A percentile compares a stretch with the other conserved stretches of the same genome.
These are phyloP conservation scores for Neotropicomus parvogracilis DNA, from an alignment of 1,284 basidiomycete genomes.

Conservation along the genomic window DNA sequence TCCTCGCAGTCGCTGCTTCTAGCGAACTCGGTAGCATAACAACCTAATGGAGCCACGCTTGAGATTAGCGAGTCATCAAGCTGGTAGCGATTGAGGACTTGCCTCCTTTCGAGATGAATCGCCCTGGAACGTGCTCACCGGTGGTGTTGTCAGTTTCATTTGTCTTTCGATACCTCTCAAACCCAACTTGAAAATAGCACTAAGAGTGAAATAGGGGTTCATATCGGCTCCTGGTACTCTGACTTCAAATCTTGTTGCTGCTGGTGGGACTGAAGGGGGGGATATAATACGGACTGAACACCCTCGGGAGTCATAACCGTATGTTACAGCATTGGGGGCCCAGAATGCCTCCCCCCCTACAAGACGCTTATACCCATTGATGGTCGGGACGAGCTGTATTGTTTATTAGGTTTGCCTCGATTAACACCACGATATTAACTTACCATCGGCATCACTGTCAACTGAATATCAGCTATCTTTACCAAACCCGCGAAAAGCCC, in stretches of 20 bases:
- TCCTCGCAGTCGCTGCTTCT: constrained; percentile 72
- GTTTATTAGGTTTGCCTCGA: constrained; percentile 3
- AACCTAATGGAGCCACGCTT: constrained; percentile 39
- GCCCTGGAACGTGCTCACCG: constrained; percentile 52
- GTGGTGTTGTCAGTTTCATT: constrained; percentile 65
- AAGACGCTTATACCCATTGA: constrained; percentile 97
- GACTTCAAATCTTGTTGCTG: constrained; percentile 85
- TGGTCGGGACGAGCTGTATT: constrained; percentile 79
- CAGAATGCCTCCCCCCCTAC: constrained; percentile 93
- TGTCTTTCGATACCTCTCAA: constrained; percentile 83
- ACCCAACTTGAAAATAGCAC: constrained; percentile 84
- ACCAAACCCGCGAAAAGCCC: background rate
- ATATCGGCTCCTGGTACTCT: constrained; percentile 97
- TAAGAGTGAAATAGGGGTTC: constrained; percentile 86
- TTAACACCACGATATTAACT: constrained; percentile 6
- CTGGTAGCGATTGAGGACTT: constrained; percentile 2
- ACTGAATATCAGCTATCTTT: constrained; percentile 1
- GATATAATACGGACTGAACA: constrained; percentile 90
- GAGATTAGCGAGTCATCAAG: background rate
- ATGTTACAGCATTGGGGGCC: constrained; percentile 91
- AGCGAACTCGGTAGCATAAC: constrained; percentile 75
- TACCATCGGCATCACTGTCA: constrained; percentile 61
- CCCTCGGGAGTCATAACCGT: constrained; percentile 92
- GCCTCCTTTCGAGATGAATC: constrained; percentile 35
- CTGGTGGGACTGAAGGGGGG: constrained; percentile 77